Percentiles rank a stretch among this genome's conserved stretches.
Conservation (phyloP, 1,284 basidiomycete genomes). For the Baeospora myosura region DNA sequence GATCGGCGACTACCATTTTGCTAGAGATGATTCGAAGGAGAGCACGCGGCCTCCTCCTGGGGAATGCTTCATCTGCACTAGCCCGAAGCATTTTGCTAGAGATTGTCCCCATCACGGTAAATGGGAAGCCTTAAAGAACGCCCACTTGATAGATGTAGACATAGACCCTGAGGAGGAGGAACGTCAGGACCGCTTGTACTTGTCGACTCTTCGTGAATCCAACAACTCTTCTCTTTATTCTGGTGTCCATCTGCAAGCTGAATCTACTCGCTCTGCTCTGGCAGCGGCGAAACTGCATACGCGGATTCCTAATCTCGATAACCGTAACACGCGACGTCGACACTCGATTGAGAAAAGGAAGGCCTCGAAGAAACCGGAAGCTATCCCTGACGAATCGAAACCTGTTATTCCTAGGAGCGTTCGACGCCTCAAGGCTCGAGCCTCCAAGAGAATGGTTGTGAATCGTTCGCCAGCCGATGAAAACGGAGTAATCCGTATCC, state of each 20-base stretch:
- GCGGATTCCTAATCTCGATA: background rate
- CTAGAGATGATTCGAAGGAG: background rate
- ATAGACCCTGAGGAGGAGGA: background rate
- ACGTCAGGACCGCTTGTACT: slow-evolving; percentile 1
- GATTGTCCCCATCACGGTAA: background rate
- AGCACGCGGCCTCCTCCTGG: background rate
- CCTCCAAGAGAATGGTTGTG: background rate
- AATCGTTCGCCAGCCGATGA: background rate
- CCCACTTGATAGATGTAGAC: background rate
- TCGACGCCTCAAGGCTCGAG: no score
- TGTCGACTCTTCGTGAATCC: background rate
- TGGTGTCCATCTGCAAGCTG: background rate
- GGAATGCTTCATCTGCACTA: background rate
- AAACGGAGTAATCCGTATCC: background rate
- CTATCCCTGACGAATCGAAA: background rate
- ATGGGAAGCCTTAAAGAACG: background rate
- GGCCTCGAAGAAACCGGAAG: background rate
- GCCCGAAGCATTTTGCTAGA: background rate
- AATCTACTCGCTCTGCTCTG: background rate
- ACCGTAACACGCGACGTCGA: background rate
- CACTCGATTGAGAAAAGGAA: background rate
- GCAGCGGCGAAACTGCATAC: background rate
- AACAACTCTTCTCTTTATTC: background rate
- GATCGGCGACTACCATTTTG: slow-evolving; percentile 4
- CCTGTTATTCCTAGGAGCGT: no score